These are phyloP conservation scores for Zygosaccharomyces rouxii DNA, from an alignment of 805 yeast genomes.

Conservation along the genomic window DNA sequence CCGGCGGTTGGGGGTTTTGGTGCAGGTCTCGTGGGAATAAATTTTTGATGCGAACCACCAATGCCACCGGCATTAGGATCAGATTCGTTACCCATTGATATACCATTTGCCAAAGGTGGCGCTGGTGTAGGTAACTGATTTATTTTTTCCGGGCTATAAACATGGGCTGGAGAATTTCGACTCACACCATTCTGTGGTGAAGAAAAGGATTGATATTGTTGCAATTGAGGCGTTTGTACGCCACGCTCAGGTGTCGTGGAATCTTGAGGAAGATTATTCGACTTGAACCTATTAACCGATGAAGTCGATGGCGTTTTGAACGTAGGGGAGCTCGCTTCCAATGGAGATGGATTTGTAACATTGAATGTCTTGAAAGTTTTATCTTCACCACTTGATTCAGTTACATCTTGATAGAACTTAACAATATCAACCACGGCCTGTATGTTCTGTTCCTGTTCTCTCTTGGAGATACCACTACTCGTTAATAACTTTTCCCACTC, in stretches of 20 bases:
- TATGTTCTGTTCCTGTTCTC: conserved; percentile 87
- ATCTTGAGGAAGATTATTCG: conserved; percentile 18
- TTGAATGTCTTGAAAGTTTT: conserved; percentile 40
- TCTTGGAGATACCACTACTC: conserved; percentile 81
- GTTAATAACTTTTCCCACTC: conserved; percentile 85
- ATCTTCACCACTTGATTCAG: conserved; percentile 40
- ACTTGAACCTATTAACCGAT: conserved; percentile 16
- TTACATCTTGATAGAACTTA: conserved; percentile 69
- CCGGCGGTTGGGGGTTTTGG: conserved; percentile 49
- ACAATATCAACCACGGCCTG: conserved; percentile 91
- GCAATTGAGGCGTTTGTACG: conserved; percentile 19
- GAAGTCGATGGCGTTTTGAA: conserved; percentile 34
- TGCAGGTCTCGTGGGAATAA: conserved; percentile 64
- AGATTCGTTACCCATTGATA: not conserved
- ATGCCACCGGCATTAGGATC: not conserved
- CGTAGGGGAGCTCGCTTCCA: conserved; percentile 27
- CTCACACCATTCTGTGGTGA: conserved; percentile 9
- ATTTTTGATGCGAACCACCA: conserved; percentile 35
- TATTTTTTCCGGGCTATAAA: not conserved
- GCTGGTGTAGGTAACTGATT: not conserved
- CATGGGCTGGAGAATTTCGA: conserved; percentile 7
- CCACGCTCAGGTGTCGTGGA: conserved; percentile 27
- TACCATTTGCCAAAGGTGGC: not conserved
- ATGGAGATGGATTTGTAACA: conserved; percentile 24
- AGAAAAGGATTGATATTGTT: conserved; percentile 9